Percentiles rank a stretch among this genome's conserved stretches.
Conservation (phyloP, 305 asterid genomes). For the Stenogyne calaminthoides region DNA sequence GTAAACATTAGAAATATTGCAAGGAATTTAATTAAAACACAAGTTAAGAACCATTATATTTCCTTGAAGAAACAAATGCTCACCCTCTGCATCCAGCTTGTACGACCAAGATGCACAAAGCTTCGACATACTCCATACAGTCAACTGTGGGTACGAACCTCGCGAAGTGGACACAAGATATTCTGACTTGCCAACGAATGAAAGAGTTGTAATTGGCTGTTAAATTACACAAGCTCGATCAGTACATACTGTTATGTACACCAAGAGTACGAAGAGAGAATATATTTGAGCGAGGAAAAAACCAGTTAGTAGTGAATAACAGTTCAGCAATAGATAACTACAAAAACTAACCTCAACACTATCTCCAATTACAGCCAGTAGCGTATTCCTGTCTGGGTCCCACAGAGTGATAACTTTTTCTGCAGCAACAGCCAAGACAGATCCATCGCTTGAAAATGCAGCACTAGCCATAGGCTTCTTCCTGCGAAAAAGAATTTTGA, state of each 20-base stretch:
- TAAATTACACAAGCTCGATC: conserved; percentile 15
- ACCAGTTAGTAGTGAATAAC: conserved; percentile 16
- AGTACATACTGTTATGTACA: neutral
- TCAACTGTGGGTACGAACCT: conserved; percentile 66
- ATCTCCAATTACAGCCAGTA: conserved; percentile 87
- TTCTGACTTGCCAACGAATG: conserved; percentile 79
- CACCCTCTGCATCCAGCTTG: conserved; percentile 80
- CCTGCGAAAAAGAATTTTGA: conserved; percentile 47
- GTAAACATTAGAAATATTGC: no score
- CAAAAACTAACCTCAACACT: conserved; percentile 58
- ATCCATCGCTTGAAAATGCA: conserved; percentile 85
- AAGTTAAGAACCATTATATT: neutral
- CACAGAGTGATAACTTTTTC: conserved; percentile 83
- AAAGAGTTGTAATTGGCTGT: conserved; percentile 68
- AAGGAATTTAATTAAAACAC: no score
- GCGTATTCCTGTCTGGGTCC: conserved; percentile 84
- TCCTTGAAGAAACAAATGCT: conserved; percentile 11
- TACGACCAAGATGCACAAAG: conserved; percentile 71
- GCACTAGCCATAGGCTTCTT: conserved; percentile 85
- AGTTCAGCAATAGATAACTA: conserved; percentile 10
- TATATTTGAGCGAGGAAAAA: neutral
- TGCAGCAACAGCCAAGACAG: conserved; percentile 94
- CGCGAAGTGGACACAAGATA: conserved; percentile 79
- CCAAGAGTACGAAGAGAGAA: neutral
- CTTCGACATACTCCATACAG: conserved; percentile 76